phyloP scores from a whole-genome alignment of 768 basidiomycete genomes.

The Collybia nuda region DNA sequence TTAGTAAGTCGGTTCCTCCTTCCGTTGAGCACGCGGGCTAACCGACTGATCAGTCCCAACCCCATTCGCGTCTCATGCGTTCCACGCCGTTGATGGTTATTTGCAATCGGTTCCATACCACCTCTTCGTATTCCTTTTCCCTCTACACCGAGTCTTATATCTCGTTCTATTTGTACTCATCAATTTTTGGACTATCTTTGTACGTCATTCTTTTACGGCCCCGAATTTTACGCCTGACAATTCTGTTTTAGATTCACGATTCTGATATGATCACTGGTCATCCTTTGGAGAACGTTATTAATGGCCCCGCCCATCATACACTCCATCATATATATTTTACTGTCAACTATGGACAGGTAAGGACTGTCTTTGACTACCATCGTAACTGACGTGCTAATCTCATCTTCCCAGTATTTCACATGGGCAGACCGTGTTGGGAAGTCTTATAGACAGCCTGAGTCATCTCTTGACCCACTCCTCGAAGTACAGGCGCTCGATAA shows the following conservation, averaged over 20 bases:
- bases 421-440: conserved; percentile 84
- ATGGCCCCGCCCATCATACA: conserved; percentile 98
- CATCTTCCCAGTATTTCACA: conserved; percentile 82
- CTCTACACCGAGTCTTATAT: conserved; percentile 83
- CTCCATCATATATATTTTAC: conserved; percentile 97
- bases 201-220: conserved; percentile 33
- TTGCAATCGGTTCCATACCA: conserved; percentile 95
- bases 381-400: conserved; percentile 5
- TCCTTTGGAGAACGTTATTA: conserved; percentile 85
- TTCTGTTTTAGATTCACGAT: conserved; percentile 79
- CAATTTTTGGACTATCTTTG: conserved; percentile 93
- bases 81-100: conserved; percentile 96
- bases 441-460: conserved; percentile 88
- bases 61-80: conserved; percentile 96
- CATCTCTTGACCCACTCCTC: conserved; percentile 80
- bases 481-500: conserved; percentile 46
- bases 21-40: background rate
- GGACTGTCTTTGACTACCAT: conserved; percentile 15
- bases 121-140: conserved; percentile 86
- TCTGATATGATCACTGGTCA: conserved; percentile 98
- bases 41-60: conserved; percentile 72
- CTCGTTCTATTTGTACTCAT: conserved; percentile 87
- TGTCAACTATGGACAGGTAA: conserved; percentile 90
- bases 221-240: background rate
- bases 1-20: conserved; percentile 58